A percentile compares a stretch with the other conserved stretches of the same genome.
Evolutionary conservation across 257 asterid species (phyloP).

Genomic region (Eucommia ulmoides): DNA sequence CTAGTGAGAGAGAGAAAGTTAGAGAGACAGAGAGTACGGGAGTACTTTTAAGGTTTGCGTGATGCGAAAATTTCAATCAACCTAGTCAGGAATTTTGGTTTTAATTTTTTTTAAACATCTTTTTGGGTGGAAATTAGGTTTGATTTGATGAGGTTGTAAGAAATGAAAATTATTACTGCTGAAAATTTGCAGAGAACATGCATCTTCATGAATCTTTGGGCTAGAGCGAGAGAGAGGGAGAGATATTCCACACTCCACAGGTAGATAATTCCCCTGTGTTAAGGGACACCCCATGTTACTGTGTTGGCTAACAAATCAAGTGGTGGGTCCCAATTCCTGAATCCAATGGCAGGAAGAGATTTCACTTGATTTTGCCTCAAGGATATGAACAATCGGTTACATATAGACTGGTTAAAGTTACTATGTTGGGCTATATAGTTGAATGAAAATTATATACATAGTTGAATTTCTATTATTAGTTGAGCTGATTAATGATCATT

Average conservation of each 20-base stretch:
- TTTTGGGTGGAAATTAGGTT: constrained; percentile 20
- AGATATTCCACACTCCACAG: constrained; percentile 1
- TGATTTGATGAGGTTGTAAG: background rate
- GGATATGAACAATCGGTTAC: too few species aligned
- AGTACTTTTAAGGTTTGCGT: constrained; percentile 55
- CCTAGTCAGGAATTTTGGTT: too few species aligned
- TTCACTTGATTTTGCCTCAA: too few species aligned
- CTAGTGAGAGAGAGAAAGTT: background rate
- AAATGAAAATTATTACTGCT: constrained; percentile 10
- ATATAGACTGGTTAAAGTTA: too few species aligned
- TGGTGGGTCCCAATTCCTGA: constrained; percentile 21
- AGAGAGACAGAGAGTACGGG: constrained; percentile 7
- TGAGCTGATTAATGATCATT: too few species aligned
- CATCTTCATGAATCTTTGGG: constrained; percentile 14
- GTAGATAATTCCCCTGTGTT: constrained; percentile 6
- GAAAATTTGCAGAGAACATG: constrained; percentile 14
- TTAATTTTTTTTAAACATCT: too few species aligned
- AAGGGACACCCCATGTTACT: constrained; percentile 50
- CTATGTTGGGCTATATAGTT: too few species aligned
- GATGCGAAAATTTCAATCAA: constrained; percentile 36
- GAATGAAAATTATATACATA: too few species aligned
- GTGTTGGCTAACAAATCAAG: constrained; percentile 41
- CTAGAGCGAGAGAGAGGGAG: constrained; percentile 4
- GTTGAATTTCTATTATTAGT: too few species aligned
- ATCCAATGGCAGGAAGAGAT: constrained; percentile 19